Base-by-base conservation (phyloP, 306 rosid genomes). In the Potentilla sterilis region DNA sequence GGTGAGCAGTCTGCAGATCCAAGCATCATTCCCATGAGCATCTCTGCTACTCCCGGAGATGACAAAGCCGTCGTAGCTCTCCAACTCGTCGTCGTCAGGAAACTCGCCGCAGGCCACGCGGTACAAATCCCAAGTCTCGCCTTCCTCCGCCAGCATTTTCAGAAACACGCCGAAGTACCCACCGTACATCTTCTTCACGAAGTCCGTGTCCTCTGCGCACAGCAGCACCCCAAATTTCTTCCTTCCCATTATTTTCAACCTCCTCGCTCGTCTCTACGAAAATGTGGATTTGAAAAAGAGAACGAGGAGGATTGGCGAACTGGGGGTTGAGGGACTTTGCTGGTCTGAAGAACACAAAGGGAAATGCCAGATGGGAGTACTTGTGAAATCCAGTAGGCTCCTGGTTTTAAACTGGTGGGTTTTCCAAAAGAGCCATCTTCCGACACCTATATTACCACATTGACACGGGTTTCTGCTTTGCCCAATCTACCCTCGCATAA, bases 131-230 rank as follows among this genome's bases (percentile, higher is more conserved):
- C 98, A 94, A 2, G 11, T 71, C 75, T 94, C 98, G 3, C 88
- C 93, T 77, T 94, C 89, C 83, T 92, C 97, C 10, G 78, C 89
- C 78, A 92, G 84, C 88, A 90, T 84, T 89, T 62, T 79, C 37
- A 77, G 21, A 62, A 90, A 94, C 9, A 94, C 93, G 69, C 93
- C 96, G 77, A 85, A 90, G 58, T 84, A 92, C 16, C 96, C 98
- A 49, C 96, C 98, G 62, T 91, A 77, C 77, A 49, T 81, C 83
- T 88, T 90, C 83, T 83, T 70, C 78, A 90, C 88, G 58, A 87
- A 92, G n/a, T 94, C 96, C 4, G 97, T 77, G 70, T 94, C 98
- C 51, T 94, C 97, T 0, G 97, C 98, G 15, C 98, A 94, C 59
- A 86, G 70, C 41, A 94, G 84, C 69, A 94, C 66, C 11, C 84